A percentile compares a stretch with the other conserved stretches of the same genome.
Conservation (phyloP, 2,329 filamentous ascomycete genomes). For the Epichloe sylvatica region DNA sequence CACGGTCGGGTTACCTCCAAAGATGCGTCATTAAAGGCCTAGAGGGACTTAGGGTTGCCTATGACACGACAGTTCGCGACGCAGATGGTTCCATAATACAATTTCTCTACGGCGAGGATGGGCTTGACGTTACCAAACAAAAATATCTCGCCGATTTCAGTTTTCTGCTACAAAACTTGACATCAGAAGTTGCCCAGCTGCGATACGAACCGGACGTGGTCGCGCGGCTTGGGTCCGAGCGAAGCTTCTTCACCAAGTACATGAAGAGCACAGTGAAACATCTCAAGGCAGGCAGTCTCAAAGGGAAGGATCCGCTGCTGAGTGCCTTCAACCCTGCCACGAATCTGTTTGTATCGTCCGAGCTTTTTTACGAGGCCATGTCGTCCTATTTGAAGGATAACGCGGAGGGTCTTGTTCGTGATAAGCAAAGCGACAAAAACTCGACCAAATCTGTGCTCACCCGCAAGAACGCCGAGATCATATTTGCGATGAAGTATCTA, state of each 20-base stretch:
- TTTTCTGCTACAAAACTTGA: conserved; percentile 76
- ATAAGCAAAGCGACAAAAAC: conserved; percentile 25
- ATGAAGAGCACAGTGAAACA: conserved; percentile 74
- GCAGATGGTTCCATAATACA: conserved; percentile 87
- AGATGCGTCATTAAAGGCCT: conserved; percentile 97
- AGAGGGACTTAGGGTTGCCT: conserved; percentile 84
- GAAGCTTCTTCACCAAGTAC: conserved; percentile 53
- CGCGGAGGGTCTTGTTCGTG: conserved; percentile 41
- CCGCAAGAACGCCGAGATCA: conserved; percentile 65
- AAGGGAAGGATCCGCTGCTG: conserved; percentile 61
- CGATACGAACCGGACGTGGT: conserved; percentile 44
- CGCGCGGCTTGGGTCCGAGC: conserved; percentile 34
- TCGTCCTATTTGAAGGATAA: conserved; percentile 70
- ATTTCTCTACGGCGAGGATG: conserved; percentile 94
- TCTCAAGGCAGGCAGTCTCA: conserved; percentile 39
- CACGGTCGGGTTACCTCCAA: conserved; percentile 89
- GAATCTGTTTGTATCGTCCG: conserved; percentile 75
- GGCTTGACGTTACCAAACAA: conserved; percentile 85
- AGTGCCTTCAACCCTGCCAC: conserved; percentile 61
- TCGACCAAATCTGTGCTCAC: conserved; percentile 27
- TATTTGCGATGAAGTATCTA: conserved; percentile 86
- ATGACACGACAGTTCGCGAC: conserved; percentile 88
- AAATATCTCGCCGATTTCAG: conserved; percentile 83
- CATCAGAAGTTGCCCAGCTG: conserved; percentile 65
- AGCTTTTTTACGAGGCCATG: conserved; percentile 64